These are phyloP conservation scores for Sporobolomyces phaffii DNA, from an alignment of 768 basidiomycete genomes.

Conservation along the genomic window DNA sequence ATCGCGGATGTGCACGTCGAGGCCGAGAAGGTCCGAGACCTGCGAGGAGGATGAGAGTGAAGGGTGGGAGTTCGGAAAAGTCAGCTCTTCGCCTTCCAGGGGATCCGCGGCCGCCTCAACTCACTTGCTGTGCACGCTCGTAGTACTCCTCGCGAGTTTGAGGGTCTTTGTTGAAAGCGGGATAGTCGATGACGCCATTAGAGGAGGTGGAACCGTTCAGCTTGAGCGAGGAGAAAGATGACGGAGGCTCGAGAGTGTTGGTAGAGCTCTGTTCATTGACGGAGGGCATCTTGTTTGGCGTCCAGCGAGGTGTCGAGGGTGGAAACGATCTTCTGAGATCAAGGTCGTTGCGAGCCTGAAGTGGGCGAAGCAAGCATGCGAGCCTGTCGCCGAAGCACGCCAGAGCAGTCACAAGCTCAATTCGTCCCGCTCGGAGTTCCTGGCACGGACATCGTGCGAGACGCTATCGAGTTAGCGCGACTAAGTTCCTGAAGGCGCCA, in stretches of 20 bases:
- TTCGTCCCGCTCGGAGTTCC: no score
- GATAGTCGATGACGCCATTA: background rate
- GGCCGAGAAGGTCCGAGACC: background rate
- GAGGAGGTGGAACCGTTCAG: background rate
- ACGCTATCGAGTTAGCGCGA: no score
- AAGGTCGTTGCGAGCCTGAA: no score
- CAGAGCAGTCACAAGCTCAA: background rate
- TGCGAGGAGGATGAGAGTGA: no score
- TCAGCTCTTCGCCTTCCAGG: no score
- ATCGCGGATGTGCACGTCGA: slow-evolving; percentile 11
- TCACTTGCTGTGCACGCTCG: background rate
- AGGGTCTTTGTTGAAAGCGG: background rate
- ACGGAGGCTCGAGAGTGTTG: background rate
- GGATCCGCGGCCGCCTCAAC: no score
- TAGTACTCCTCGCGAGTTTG: background rate
- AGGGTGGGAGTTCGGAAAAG: no score
- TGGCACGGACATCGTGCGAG: no score
- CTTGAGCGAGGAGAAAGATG: slow-evolving; percentile 5
- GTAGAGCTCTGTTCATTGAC: background rate
- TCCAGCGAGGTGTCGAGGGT: background rate
- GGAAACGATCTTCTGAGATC: background rate
- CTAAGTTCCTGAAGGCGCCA: no score
- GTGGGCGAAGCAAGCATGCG: no score
- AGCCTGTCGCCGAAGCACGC: background rate
- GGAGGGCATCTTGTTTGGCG: background rate